Evolutionary conservation across 73 alveolate species (phyloP), one percentile per base, ranked within the genome.

Genomic region (Paramecium biaurelia): DNA sequence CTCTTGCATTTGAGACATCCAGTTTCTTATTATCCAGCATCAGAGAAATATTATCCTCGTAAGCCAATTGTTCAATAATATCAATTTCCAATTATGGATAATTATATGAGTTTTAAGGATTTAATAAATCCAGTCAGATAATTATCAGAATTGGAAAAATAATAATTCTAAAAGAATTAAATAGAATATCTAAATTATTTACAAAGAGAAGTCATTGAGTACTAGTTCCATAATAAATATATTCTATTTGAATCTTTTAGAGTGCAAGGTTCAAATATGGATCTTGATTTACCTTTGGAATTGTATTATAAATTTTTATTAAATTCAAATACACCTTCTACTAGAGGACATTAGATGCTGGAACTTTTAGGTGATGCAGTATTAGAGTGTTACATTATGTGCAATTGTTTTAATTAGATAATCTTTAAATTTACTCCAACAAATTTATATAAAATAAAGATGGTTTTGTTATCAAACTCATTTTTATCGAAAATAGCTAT

Each of bases 311-410:
- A 74, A 20, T 74, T n/a, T 74, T 20, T 74, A 2, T 35, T 30
- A 20, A 74, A 74, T 32, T 12, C 87, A 35, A 35, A 74, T 2
- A 74, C 47, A 8, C 56, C 56, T n/a, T 74, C 87, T 4, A 9
- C 41, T 4, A 74, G 87, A 74, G 57, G 67, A 35, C 87, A 38
- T 32, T 74, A 24, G 2, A 38, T 32, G 41, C 20, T 74, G 38
- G 87, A 74, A 74, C 47, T 74, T 5, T 4, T 74, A 9, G 87
- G 87, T 9, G 87, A 74, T 74, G 57, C 87, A 74, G 87, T 74
- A 0, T 38, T 74, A 20, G 87, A 74, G 12, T 74, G 87, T 6
- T 74, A 30, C 14, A 74, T 74, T 5, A 74, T 74, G 87, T 35
- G 57, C 7, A 74, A 74, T 37, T 21, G 63, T 15, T 74, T 74